These are phyloP conservation scores for Xerocomus spinulosus DNA, from an alignment of 768 basidiomycete species.

Conservation along the genomic window DNA sequence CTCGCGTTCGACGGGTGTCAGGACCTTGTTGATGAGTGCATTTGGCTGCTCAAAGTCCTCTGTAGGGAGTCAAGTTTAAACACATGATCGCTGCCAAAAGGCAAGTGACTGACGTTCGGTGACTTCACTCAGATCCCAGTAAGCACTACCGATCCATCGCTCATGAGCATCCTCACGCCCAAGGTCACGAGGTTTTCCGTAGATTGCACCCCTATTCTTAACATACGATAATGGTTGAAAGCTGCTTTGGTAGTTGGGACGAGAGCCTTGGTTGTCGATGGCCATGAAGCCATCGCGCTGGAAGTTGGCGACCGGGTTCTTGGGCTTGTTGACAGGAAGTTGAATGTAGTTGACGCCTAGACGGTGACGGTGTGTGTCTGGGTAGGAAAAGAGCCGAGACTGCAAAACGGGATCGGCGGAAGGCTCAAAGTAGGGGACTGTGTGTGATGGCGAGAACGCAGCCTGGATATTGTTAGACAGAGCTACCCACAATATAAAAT, in stretches of 20 bases:
- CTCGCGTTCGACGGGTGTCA: constrained; percentile 17
- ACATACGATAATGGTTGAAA: constrained; percentile 69
- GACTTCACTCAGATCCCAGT: constrained; percentile 64
- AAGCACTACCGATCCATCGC: constrained; percentile 67
- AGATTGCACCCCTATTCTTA: constrained; percentile 41
- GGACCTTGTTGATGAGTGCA: constrained; percentile 21
- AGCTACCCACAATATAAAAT: constrained; percentile 24
- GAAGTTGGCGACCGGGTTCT: constrained; percentile 79
- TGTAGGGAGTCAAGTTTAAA: constrained; percentile 21
- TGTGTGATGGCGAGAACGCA: constrained; percentile 87
- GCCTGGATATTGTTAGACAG: too few species aligned
- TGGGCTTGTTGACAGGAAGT: constrained; percentile 81
- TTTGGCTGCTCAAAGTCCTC: constrained; percentile 87
- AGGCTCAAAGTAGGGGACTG: constrained; percentile 84
- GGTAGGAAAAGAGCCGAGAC: constrained; percentile 92
- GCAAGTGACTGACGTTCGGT: constrained; percentile 61
- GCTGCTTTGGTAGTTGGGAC: constrained; percentile 85
- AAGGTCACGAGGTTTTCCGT: constrained; percentile 38
- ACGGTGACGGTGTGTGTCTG: constrained; percentile 82
- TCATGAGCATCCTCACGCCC: constrained; percentile 54
- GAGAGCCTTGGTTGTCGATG: constrained; percentile 72
- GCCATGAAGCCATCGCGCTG: constrained; percentile 77
- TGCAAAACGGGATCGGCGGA: constrained; percentile 92
- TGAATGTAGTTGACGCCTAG: constrained; percentile 80
- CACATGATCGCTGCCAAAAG: background rate